These are phyloP conservation scores for Phytopythium kandeliae DNA, from an alignment of 352 stramenopile species.

Conservation along the genomic window DNA sequence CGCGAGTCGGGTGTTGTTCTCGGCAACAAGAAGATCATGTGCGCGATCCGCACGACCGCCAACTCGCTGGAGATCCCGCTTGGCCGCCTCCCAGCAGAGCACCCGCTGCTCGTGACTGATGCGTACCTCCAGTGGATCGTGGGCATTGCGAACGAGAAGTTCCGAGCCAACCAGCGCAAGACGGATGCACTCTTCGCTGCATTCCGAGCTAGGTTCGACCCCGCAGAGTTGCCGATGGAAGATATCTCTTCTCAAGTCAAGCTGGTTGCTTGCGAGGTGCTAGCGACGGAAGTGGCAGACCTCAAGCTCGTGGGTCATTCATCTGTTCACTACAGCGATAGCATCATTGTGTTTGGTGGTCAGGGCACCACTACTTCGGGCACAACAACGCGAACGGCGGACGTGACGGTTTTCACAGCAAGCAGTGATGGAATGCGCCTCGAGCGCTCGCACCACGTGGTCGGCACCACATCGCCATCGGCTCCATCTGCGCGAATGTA, in stretches of 20 bases:
- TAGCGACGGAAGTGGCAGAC: constrained; percentile 10
- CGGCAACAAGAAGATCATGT: constrained; percentile 87
- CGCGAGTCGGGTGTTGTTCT: constrained; percentile 88
- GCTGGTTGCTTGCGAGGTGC: constrained; percentile 17
- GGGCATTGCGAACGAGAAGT: constrained; percentile 82
- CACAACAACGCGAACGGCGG: constrained; percentile 51
- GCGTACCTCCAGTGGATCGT: constrained; percentile 73
- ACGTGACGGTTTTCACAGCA: constrained; percentile 32
- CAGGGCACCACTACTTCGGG: constrained; percentile 49
- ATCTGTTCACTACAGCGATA: constrained; percentile 32
- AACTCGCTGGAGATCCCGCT: constrained; percentile 88
- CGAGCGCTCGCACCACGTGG: constrained; percentile 19
- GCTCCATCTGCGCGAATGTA: constrained; percentile 61
- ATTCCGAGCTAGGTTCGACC: constrained; percentile 44
- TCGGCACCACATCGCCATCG: constrained; percentile 3
- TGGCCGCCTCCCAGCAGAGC: constrained; percentile 17
- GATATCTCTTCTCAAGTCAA: constrained; percentile 7
- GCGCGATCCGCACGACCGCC: constrained; percentile 85
- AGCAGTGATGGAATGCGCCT: constrained; percentile 17
- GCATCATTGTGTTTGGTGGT: constrained; percentile 64
- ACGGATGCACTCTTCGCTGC: constrained; percentile 63
- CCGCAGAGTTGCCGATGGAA: not conserved
- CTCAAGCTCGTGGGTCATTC: constrained; percentile 67
- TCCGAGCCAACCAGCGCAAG: constrained; percentile 66
- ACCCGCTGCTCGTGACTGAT: constrained; percentile 58